Percentiles rank a stretch among this genome's conserved stretches.
Evolutionary conservation across 2,329 filamentous ascomycete genomes (phyloP).

Genomic region (Aspergillus candidus): DNA sequence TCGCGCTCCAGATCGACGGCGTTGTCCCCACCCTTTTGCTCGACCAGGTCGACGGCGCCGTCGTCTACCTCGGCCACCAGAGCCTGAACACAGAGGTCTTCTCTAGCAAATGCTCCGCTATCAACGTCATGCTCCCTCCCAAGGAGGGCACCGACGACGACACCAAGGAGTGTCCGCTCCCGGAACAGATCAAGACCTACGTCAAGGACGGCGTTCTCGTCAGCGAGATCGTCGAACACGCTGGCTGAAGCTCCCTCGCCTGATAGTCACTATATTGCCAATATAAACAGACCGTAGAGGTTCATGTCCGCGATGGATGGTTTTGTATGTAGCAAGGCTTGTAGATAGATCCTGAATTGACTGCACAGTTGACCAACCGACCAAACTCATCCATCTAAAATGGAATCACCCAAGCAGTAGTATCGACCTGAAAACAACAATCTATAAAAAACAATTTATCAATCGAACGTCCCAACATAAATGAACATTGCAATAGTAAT

Average conservation of each 20-base stretch:
- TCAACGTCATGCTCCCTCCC: conserved; percentile 81
- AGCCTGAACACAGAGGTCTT: conserved; percentile 76
- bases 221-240: conserved; percentile 93
- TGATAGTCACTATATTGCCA: too few relatives aligned
- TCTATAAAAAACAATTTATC: too few relatives aligned
- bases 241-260: conserved; percentile 51
- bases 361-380: too few relatives aligned
- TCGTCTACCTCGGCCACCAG: conserved; percentile 77
- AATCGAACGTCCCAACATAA: too few relatives aligned
- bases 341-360: too few relatives aligned
- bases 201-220: conserved; percentile 70
- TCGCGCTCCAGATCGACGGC: conserved; percentile 87
- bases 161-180: conserved; percentile 78
- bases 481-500: too few relatives aligned
- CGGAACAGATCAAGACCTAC: conserved; percentile 82
- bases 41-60: conserved; percentile 87
- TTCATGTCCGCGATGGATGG: too few relatives aligned
- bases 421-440: too few relatives aligned
- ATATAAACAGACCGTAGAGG: too few relatives aligned
- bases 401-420: too few relatives aligned
- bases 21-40: conserved; percentile 80
- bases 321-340: too few relatives aligned
- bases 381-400: too few relatives aligned
- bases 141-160: conserved; percentile 64
- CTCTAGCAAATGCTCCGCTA: conserved; percentile 75